phyloP scores from a whole-genome alignment of 2,329 filamentous ascomycete species.

The Thelonectria blattea region DNA sequence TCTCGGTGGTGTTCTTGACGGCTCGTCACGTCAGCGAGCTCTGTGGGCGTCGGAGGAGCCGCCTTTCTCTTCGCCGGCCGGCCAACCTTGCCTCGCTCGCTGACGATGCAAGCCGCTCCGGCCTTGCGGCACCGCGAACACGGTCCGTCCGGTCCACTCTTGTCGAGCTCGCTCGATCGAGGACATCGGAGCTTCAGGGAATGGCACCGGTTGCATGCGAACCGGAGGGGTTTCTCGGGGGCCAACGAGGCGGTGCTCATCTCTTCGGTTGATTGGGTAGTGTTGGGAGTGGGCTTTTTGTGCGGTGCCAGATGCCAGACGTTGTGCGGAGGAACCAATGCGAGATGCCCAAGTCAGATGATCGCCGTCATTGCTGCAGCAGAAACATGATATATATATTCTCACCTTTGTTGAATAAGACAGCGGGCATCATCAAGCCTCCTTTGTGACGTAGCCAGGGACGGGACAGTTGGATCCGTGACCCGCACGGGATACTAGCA shows the following conservation, averaged over 20 bases:
- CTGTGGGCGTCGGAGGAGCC: slow-evolving; percentile 1
- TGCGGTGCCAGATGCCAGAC: background rate
- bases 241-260: slow-evolving; percentile 11
- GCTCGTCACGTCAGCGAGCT: background rate
- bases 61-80: slow-evolving; percentile 23
- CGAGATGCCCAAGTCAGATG: background rate
- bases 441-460: background rate
- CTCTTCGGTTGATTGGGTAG: background rate
- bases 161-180: slow-evolving; percentile 16
- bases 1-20: background rate
- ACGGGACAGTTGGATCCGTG: background rate
- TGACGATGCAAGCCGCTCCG: slow-evolving; percentile 24
- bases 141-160: slow-evolving; percentile 19
- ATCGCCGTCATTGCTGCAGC: background rate
- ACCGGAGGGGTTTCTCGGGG: slow-evolving; percentile 20
- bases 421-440: background rate
- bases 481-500: background rate
- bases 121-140: slow-evolving; percentile 28
- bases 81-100: slow-evolving; percentile 26
- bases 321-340: background rate
- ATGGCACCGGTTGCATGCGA: slow-evolving; percentile 25
- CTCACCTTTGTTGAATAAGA: background rate
- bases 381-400: background rate
- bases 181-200: slow-evolving; percentile 21
- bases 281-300: background rate